Evolutionary conservation across 2,329 filamentous ascomycete genomes (phyloP).

Genomic region (Colletotrichum spaethianum): DNA sequence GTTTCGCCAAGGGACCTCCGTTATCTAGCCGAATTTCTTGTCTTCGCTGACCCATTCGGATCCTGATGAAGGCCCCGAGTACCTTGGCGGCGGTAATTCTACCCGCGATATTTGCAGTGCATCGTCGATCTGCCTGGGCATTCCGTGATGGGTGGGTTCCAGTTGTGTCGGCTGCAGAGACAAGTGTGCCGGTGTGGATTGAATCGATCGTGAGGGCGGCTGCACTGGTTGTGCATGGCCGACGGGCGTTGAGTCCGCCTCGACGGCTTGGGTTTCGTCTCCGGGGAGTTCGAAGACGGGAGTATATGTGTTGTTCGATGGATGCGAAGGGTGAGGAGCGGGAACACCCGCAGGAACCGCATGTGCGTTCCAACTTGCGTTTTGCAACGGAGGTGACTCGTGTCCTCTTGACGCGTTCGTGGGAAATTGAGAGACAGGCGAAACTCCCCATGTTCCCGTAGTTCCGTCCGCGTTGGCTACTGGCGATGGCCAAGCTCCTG

Average conservation of each 20-base stretch:
- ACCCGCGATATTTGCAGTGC: slow-evolving; percentile 39
- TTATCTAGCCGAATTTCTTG: slow-evolving; percentile 31
- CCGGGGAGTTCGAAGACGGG: slow-evolving; percentile 38
- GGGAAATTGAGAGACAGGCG: slow-evolving; percentile 30
- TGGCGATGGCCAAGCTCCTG: slow-evolving; percentile 33
- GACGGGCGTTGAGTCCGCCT: slow-evolving; percentile 37
- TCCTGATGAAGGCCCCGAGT: slow-evolving; percentile 20
- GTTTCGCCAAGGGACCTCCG: slow-evolving; percentile 19
- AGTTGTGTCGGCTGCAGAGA: slow-evolving; percentile 16
- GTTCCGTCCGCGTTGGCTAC: slow-evolving; percentile 14
- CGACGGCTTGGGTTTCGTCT: slow-evolving; percentile 32
- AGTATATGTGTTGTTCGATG: background rate
- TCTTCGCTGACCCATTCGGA: slow-evolving; percentile 34
- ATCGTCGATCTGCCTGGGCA: slow-evolving; percentile 34
- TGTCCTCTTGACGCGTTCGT: slow-evolving; percentile 4
- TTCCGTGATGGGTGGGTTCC: slow-evolving; percentile 19
- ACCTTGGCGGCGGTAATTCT: slow-evolving; percentile 37
- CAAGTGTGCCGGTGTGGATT: slow-evolving; percentile 23
- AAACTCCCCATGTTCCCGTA: slow-evolving; percentile 30
- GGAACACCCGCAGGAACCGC: slow-evolving; percentile 1
- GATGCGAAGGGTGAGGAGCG: slow-evolving; percentile 13
- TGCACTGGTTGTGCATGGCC: slow-evolving; percentile 13
- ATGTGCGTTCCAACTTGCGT: slow-evolving; percentile 30
- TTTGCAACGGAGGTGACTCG: slow-evolving; percentile 6
- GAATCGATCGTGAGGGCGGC: slow-evolving; percentile 31